Evolutionary conservation across 331 rosid genomes (phyloP).

Genomic region (Telfairia occidentalis): DNA sequence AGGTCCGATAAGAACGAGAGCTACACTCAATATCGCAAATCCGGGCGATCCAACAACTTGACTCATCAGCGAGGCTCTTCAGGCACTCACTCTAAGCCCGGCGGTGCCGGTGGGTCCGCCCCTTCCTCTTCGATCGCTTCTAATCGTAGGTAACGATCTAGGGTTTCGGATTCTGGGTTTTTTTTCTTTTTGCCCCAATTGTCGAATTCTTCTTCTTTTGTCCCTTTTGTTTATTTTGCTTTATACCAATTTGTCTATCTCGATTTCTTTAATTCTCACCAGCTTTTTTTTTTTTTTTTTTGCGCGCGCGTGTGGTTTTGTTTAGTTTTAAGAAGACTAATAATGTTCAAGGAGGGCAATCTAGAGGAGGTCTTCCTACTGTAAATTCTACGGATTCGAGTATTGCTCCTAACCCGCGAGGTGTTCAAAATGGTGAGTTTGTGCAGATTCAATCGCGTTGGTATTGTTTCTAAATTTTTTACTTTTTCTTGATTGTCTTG

Average conservation of each 20-base stretch:
- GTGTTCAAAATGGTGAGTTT: constrained; percentile 52
- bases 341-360: constrained; percentile 84
- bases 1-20: constrained; percentile 68
- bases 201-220: background rate
- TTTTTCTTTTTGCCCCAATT: background rate
- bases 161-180: constrained; percentile 16
- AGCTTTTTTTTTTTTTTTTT: background rate
- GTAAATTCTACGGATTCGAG: constrained; percentile 40
- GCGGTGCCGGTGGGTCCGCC: constrained; percentile 60
- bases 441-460: constrained; percentile 36
- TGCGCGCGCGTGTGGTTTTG: background rate
- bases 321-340: constrained; percentile 57
- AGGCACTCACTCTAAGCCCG: constrained; percentile 46
- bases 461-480: constrained; percentile 23
- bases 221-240: background rate
- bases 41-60: constrained; percentile 60
- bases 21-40: constrained; percentile 29
- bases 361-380: constrained; percentile 41
- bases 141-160: constrained; percentile 37
- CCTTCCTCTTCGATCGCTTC: constrained; percentile 46
- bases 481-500: background rate
- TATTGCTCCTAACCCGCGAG: constrained; percentile 30
- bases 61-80: constrained; percentile 62
- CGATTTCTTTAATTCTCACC: no score
- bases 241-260: background rate